Evolutionary conservation across 768 basidiomycete genomes (phyloP).

Genomic region (Leccinum olivaceopallidum): DNA sequence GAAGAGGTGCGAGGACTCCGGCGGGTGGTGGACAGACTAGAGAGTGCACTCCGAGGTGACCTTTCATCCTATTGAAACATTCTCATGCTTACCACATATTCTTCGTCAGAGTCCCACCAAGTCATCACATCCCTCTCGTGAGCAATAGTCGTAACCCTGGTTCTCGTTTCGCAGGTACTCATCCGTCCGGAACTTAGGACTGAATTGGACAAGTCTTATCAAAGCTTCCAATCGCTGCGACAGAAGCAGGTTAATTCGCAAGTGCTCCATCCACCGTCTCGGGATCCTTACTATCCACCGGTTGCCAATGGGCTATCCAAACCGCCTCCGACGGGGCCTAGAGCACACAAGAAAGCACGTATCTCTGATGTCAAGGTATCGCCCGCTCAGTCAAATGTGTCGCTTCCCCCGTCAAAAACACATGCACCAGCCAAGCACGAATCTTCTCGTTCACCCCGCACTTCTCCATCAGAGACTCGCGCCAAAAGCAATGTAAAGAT

Average conservation of each 20-base stretch:
- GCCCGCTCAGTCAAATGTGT: constrained; percentile 33
- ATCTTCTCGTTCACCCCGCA: constrained; percentile 31
- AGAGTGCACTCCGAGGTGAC: constrained; percentile 76
- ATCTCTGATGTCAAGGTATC: constrained; percentile 53
- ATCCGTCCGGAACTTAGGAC: constrained; percentile 43
- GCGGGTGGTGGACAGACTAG: constrained; percentile 65
- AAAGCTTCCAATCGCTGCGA: constrained; percentile 51
- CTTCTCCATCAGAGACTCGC: constrained; percentile 30
- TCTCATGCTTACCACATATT: constrained; percentile 7
- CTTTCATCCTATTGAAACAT: constrained; percentile 1
- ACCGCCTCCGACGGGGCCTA: constrained; percentile 74
- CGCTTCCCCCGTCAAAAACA: constrained; percentile 30
- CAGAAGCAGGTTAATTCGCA: constrained; percentile 37
- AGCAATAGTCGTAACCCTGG: constrained; percentile 31
- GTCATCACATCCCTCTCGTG: constrained; percentile 73
- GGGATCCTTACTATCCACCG: constrained; percentile 43
- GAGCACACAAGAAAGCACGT: constrained; percentile 79
- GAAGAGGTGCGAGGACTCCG: constrained; percentile 76
- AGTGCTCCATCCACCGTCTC: constrained; percentile 40
- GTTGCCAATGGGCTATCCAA: constrained; percentile 42
- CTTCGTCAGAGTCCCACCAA: constrained; percentile 70
- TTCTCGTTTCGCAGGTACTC: constrained; percentile 12
- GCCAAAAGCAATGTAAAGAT: constrained; percentile 40
- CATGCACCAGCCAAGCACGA: constrained; percentile 26
- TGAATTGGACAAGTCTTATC: constrained; percentile 78